These are phyloP conservation scores for Dothiorella sarmentorum DNA, from an alignment of 2,329 filamentous ascomycete species.

Conservation along the genomic window DNA sequence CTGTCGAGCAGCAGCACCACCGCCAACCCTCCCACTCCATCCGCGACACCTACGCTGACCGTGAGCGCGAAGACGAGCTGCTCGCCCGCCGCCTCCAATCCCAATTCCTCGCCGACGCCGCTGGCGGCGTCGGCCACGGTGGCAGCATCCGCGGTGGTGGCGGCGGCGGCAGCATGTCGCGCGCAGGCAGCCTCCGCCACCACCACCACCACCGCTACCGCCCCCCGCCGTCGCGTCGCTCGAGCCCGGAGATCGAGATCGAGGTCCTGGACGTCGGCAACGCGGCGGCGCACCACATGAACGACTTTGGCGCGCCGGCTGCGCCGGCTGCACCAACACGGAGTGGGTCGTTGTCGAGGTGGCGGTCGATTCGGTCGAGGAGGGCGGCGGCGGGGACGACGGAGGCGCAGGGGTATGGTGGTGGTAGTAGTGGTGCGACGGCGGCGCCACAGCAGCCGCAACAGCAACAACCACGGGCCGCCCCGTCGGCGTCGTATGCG, in stretches of 20 bases:
- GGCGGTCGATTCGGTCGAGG: too few relatives aligned
- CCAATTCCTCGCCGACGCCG: conserved; percentile 34
- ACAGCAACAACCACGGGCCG: not conserved
- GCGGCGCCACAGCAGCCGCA: conserved; percentile 20
- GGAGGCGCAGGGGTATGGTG: too few relatives aligned
- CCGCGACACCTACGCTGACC: conserved; percentile 30
- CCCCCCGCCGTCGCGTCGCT: not conserved
- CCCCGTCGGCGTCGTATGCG: not conserved
- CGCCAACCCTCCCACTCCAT: conserved; percentile 25
- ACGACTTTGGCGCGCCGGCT: conserved; percentile 41
- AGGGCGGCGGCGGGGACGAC: too few relatives aligned
- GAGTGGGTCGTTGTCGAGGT: too few relatives aligned
- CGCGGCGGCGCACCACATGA: conserved; percentile 57
- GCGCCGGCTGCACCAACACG: conserved; percentile 54
- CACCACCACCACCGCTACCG: not conserved
- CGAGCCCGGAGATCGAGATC: conserved; percentile 29
- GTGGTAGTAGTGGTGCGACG: too few relatives aligned
- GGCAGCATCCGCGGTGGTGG: conserved; percentile 34
- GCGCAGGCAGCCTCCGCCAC: not conserved
- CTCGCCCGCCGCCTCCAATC: conserved; percentile 52
- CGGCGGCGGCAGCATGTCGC: conserved; percentile 3
- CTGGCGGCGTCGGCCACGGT: conserved; percentile 17
- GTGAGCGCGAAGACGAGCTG: conserved; percentile 48
- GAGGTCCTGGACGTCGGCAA: conserved; percentile 52
- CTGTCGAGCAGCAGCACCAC: conserved; percentile 28